Base-by-base conservation (phyloP, 768 basidiomycete species). In the Ramaria sp. region DNA sequence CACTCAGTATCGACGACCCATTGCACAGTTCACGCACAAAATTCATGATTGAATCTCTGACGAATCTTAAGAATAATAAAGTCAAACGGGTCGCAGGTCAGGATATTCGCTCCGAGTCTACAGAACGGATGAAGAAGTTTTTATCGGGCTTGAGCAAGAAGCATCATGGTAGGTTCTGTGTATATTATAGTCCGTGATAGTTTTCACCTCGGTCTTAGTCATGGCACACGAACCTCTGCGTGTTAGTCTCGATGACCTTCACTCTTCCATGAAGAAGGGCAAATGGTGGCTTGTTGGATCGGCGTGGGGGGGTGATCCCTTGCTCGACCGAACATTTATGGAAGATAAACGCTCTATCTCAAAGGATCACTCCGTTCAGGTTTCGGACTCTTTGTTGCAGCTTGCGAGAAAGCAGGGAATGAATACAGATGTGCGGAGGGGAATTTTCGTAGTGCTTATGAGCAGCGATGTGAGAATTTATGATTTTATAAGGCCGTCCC, bases 241-340 rank as follows among this genome's bases (percentile, higher is more conserved):
- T 7, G 82, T 96, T 1, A 83, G 88, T 0, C 74, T 97, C 22
- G 75, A 76, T n/a, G 95, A 98, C 69, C 77, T 98, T 5, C 88
- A 81, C 59, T 80, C 83, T 0, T 84, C 91, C 1, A 83, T 90
- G 56, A 87, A 78, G 11, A 88, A 84, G 66, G 96, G 94, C 4
- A 96, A 96, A 72, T 98, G 96, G 96, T 98, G 96, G 95, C 77
- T 97, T 1, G 90, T 97, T 37, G 96, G 95, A 17, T 91, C 95
- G 1, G 95, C 90, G 0, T 99, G 95, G 95, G 78, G 79, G 33
- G 94, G 94, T 1, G 84, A 97, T 64, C 94, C 96, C 7, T 78
- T 97, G 3, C 75, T 84, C 19, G 94, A 97, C 56, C 79, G 76
- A 45, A 49, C 60, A 2, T 59, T 65, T 4, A 49, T 63, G 45